phyloP scores from a whole-genome alignment of 139 green algal genomes.

The Chara braunii region DNA sequence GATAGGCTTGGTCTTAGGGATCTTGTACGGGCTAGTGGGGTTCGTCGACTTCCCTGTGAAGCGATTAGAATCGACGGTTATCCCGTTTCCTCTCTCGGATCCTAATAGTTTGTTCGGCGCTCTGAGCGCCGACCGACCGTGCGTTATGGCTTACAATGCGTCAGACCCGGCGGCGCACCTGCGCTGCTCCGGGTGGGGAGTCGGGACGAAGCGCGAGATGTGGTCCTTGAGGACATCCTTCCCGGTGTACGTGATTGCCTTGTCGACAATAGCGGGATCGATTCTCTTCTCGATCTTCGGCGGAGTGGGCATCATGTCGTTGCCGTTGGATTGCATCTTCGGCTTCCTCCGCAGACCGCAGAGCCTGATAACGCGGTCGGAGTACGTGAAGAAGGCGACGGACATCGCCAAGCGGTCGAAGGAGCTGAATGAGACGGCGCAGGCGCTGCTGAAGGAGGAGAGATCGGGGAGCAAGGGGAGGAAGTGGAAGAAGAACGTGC shows the following conservation, averaged over 20 bases:
- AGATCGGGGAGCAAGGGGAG: slow-evolving; percentile 47
- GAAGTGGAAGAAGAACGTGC: slow-evolving; percentile 66
- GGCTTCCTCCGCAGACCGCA: slow-evolving; percentile 66
- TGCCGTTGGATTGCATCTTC: slow-evolving; percentile 79
- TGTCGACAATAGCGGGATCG: slow-evolving; percentile 79
- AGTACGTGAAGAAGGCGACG: slow-evolving; percentile 68
- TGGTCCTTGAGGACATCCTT: slow-evolving; percentile 70
- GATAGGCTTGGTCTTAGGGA: slow-evolving; percentile 34
- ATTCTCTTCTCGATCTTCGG: slow-evolving; percentile 88
- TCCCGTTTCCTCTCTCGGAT: too few relatives aligned
- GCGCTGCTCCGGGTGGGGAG: too few relatives aligned
- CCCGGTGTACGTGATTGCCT: slow-evolving; percentile 80
- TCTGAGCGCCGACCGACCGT: too few relatives aligned
- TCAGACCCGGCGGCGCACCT: too few relatives aligned
- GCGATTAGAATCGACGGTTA: slow-evolving; percentile 61
- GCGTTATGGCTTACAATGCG: too few relatives aligned
- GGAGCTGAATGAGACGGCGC: slow-evolving; percentile 58
- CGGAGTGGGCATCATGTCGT: slow-evolving; percentile 73
- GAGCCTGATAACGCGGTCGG: slow-evolving; percentile 64
- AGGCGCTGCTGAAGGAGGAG: slow-evolving; percentile 61
- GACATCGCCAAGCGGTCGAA: slow-evolving; percentile 64
- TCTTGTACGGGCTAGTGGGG: slow-evolving; percentile 56
- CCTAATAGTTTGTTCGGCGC: too few relatives aligned
- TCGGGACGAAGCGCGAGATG: too few relatives aligned
- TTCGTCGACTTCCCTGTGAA: slow-evolving; percentile 78